Conservation (phyloP, 2,329 filamentous ascomycete genomes). For the Stagonosporopsis cucurbitacearum region DNA sequence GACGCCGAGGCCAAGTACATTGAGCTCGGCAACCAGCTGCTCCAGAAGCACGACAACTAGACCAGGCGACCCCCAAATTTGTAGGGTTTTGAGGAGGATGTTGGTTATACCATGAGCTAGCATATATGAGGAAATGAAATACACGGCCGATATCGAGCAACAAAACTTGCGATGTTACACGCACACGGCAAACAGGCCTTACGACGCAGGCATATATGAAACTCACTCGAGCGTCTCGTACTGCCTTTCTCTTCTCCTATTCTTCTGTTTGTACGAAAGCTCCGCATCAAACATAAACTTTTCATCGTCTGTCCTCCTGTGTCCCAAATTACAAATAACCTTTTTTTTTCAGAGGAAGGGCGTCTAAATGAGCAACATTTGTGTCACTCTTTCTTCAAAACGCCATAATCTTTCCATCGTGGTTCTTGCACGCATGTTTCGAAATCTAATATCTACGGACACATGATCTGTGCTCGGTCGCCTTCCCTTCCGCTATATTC, state of each 20-base stretch:
- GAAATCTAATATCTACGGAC: too few species aligned
- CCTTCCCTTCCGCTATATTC: too few species aligned
- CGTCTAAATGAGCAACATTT: too few species aligned
- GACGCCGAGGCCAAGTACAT: slow-evolving; percentile 81
- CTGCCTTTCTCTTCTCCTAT: neutral
- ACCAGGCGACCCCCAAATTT: neutral
- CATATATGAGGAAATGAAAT: slow-evolving; percentile 16
- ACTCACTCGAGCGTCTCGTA: neutral
- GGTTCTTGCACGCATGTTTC: too few species aligned
- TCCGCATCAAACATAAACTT: too few species aligned
- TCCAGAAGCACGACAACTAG: slow-evolving; percentile 70
- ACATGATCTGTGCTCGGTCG: too few species aligned
- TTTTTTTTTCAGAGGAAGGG: too few species aligned
- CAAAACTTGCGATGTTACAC: neutral
- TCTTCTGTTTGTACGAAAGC: neutral
- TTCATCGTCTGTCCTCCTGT: too few species aligned
- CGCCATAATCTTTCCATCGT: too few species aligned
- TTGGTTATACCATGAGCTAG: slow-evolving; percentile 7
- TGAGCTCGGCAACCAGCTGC: slow-evolving; percentile 72
- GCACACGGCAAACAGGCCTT: neutral
- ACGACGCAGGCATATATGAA: neutral
- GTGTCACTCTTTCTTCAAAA: too few species aligned
- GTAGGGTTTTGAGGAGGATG: neutral
- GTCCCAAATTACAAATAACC: too few species aligned
- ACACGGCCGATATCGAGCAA: slow-evolving; percentile 12